These are phyloP conservation scores for Ogataea trehalophila DNA, from an alignment of 805 yeast genomes.

Conservation along the genomic window DNA sequence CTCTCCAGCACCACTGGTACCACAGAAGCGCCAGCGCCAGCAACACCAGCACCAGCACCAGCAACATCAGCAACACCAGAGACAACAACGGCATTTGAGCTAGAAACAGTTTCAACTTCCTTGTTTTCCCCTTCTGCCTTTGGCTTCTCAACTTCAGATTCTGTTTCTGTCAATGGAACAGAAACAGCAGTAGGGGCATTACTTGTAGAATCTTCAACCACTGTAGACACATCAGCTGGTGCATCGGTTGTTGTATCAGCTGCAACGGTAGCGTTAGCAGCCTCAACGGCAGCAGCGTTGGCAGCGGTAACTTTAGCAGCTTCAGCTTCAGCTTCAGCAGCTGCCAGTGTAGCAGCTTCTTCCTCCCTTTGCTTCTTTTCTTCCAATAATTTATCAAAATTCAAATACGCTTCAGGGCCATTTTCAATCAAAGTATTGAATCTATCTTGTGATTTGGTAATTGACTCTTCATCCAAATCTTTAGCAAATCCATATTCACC, in stretches of 20 bases:
- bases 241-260: conserved; percentile 1
- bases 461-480: conserved; percentile 38
- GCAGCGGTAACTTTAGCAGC: neutral
- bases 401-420: conserved; percentile 34
- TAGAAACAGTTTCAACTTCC: neutral
- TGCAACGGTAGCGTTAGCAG: neutral
- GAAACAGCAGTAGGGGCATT: neutral
- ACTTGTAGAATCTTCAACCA: neutral
- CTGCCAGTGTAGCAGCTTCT: conserved; percentile 9
- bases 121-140: neutral
- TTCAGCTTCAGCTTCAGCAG: conserved; percentile 7
- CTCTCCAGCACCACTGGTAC: too few relatives aligned
- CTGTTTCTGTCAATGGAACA: neutral
- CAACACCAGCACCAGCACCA: too few relatives aligned
- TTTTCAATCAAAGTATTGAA: conserved; percentile 32
- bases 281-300: neutral
- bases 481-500: conserved; percentile 56
- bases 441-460: conserved; percentile 28
- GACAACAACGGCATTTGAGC: conserved; percentile 1
- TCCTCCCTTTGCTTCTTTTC: conserved; percentile 14
- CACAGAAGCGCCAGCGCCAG: conserved; percentile 6
- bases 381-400: conserved; percentile 7
- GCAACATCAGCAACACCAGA: conserved; percentile 12
- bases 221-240: neutral
- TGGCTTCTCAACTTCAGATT: neutral